Conservation (phyloP, 1,139 yeast species). For the Candida sp. region DNA sequence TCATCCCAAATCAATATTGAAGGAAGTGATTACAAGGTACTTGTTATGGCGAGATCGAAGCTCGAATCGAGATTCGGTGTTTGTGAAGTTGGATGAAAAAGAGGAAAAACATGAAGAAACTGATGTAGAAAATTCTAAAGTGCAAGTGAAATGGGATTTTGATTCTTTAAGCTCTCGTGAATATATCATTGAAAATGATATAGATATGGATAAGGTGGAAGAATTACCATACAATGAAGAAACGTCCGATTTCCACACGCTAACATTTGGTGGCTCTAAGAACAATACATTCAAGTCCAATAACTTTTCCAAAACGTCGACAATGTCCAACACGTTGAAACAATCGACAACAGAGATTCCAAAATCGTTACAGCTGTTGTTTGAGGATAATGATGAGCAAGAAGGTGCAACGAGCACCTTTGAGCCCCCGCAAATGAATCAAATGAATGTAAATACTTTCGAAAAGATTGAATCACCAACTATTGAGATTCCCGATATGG, state of each 20-base stretch:
- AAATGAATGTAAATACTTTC: conserved; percentile 3
- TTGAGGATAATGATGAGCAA: conserved; percentile 40
- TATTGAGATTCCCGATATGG: conserved; percentile 47
- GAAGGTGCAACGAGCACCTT: conserved; percentile 6
- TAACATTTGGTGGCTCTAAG: conserved; percentile 6
- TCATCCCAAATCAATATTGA: conserved; percentile 56
- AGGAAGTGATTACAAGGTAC: conserved; percentile 80
- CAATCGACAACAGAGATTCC: conserved; percentile 52
- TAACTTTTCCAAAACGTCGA: conserved; percentile 8
- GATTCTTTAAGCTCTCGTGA: conserved; percentile 74
- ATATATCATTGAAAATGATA: conserved; percentile 66
- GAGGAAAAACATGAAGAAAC: conserved; percentile 12
- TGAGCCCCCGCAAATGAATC: conserved; percentile 9
- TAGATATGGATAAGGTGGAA: conserved; percentile 47
- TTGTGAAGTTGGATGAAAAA: conserved; percentile 27
- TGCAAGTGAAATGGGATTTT: conserved; percentile 87
- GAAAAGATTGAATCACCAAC: conserved; percentile 40
- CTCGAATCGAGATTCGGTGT: conserved; percentile 48
- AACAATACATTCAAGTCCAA: conserved; percentile 23
- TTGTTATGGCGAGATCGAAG: conserved; percentile 73
- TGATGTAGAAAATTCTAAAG: conserved; percentile 23
- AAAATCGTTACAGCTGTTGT: conserved; percentile 66
- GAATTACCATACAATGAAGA: conserved; percentile 11
- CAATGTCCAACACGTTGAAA: conserved; percentile 11
- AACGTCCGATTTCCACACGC: conserved; percentile 1